Evolutionary conservation across 108 stramenopile genomes (phyloP).

Genomic region (Skeletonema tropicum): DNA sequence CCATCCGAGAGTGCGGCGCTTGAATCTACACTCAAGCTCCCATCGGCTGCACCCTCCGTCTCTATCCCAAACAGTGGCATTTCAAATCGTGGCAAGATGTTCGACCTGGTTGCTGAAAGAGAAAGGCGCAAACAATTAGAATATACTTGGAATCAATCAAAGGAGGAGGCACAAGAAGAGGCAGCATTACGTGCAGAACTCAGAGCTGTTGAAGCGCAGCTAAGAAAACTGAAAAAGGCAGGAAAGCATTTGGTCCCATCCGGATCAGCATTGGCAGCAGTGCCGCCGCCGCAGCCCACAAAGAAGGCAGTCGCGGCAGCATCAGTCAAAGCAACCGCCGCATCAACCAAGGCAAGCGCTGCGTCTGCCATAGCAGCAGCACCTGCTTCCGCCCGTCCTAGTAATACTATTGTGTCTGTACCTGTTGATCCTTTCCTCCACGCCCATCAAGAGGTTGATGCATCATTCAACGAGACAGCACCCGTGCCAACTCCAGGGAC

Average conservation of each 20-base stretch:
- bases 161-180: constrained; percentile 87
- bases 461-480: constrained; percentile 57
- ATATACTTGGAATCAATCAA: constrained; percentile 75
- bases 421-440: constrained; percentile 6
- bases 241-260: constrained; percentile 73
- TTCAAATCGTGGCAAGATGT: constrained; percentile 57
- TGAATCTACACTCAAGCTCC: constrained; percentile 14
- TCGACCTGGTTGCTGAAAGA: constrained; percentile 77
- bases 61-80: constrained; percentile 63
- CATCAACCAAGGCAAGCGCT: neutral
- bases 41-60: constrained; percentile 23
- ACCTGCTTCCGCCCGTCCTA: constrained; percentile 39
- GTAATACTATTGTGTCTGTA: neutral
- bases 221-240: constrained; percentile 82
- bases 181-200: constrained; percentile 75
- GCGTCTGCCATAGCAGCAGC: constrained; percentile 19
- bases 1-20: constrained; percentile 17
- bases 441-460: constrained; percentile 19
- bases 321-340: neutral
- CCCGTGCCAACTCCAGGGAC: constrained; percentile 77
- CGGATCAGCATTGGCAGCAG: constrained; percentile 19
- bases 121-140: constrained; percentile 76
- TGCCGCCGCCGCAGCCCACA: neutral
- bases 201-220: constrained; percentile 73
- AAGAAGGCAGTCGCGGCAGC: neutral